These are phyloP conservation scores for Talaromyces sp. DNA, from an alignment of 2,329 filamentous ascomycete species.

Conservation along the genomic window DNA sequence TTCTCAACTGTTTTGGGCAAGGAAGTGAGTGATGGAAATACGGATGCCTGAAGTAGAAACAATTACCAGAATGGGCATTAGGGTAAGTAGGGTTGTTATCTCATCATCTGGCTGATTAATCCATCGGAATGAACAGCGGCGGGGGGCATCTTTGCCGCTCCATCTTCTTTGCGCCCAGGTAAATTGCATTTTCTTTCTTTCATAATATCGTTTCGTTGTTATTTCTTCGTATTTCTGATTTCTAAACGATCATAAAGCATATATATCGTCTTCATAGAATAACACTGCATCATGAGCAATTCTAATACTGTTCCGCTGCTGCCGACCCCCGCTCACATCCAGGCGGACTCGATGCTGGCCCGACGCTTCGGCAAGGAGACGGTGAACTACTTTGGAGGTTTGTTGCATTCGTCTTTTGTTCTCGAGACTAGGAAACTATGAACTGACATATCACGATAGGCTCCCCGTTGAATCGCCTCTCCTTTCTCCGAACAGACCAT, in stretches of 20 bases:
- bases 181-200: not conserved
- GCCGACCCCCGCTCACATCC: constrained; percentile 57
- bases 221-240: not conserved
- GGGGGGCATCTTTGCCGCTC: no score
- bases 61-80: not conserved
- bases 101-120: constrained; percentile 1
- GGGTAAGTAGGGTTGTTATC: not conserved
- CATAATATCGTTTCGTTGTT: not conserved
- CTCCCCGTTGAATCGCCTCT: constrained; percentile 50
- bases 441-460: constrained; percentile 30
- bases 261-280: not conserved
- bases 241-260: not conserved
- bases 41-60: not conserved
- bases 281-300: constrained; percentile 11
- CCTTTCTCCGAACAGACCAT: constrained; percentile 48
- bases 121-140: constrained; percentile 4
- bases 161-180: not conserved
- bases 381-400: constrained; percentile 52
- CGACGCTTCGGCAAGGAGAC: constrained; percentile 50
- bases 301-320: constrained; percentile 34
- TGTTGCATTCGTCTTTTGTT: constrained; percentile 9
- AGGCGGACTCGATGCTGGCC: constrained; percentile 55
- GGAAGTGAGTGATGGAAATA: no score
- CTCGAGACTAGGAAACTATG: not conserved
- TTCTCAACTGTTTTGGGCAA: no score